Evolutionary conservation across 495 filamentous ascomycete species (phyloP).

Genomic region (Aspergillus sparsus): DNA sequence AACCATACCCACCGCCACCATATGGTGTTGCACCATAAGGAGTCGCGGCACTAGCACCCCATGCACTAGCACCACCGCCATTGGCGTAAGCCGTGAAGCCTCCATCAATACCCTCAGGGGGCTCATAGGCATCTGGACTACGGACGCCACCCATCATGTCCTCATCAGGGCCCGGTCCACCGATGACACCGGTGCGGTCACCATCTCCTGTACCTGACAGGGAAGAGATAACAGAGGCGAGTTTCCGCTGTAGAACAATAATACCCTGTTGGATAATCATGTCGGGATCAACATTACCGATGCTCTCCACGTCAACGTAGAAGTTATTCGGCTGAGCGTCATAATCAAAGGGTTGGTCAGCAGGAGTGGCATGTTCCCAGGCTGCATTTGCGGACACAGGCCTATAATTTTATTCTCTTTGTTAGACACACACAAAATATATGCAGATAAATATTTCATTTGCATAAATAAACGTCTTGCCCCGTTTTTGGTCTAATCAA

Average conservation of each 20-base stretch:
- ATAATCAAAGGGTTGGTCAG: slow-evolving; percentile 87
- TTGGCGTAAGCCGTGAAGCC: slow-evolving; percentile 76
- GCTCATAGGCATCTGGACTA: slow-evolving; percentile 60
- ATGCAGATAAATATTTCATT: too few species aligned
- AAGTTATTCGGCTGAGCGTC: slow-evolving; percentile 81
- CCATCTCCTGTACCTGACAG: slow-evolving; percentile 55
- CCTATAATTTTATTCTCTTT: slow-evolving; percentile 48
- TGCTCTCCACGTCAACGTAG: slow-evolving; percentile 90
- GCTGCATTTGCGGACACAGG: slow-evolving; percentile 80
- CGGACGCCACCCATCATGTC: slow-evolving; percentile 59
- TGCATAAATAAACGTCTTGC: slow-evolving; percentile 1
- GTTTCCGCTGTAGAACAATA: slow-evolving; percentile 83
- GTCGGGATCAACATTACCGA: slow-evolving; percentile 85
- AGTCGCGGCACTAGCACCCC: slow-evolving; percentile 61
- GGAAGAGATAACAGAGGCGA: slow-evolving; percentile 78
- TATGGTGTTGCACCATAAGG: slow-evolving; percentile 73
- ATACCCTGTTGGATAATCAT: slow-evolving; percentile 86
- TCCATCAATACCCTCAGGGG: slow-evolving; percentile 63
- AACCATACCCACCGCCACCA: slow-evolving; percentile 60
- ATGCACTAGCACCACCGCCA: slow-evolving; percentile 59
- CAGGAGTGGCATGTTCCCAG: slow-evolving; percentile 75
- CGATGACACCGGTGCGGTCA: slow-evolving; percentile 50
- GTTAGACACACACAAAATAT: too few species aligned
- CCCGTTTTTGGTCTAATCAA: neutral
- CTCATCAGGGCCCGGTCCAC: slow-evolving; percentile 38